These are phyloP conservation scores for Pulveroboletus sp. DNA, from an alignment of 768 basidiomycete species.

Conservation along the genomic window DNA sequence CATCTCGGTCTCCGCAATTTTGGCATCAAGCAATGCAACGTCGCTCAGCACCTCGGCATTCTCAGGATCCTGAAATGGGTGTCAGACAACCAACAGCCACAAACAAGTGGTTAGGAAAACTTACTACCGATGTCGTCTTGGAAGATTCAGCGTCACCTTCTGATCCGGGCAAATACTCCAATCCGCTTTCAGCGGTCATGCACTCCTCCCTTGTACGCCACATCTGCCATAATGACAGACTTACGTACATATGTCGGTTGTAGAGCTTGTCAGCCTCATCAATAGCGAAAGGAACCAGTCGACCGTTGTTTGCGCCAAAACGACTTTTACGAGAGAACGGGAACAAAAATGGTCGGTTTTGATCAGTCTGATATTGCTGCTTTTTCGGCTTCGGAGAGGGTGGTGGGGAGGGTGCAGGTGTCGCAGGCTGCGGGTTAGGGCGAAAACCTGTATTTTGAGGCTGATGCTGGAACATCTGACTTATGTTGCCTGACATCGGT, in stretches of 20 bases:
- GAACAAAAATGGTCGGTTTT: slow-evolving; percentile 87
- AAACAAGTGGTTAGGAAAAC: slow-evolving; percentile 6
- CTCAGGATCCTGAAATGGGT: slow-evolving; percentile 47
- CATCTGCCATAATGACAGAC: slow-evolving; percentile 86
- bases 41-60: slow-evolving; percentile 65
- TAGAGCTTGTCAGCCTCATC: slow-evolving; percentile 94
- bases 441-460: slow-evolving; percentile 26
- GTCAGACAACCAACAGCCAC: background rate
- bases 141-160: slow-evolving; percentile 54
- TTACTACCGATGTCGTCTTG: slow-evolving; percentile 41
- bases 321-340: slow-evolving; percentile 75
- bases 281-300: slow-evolving; percentile 90
- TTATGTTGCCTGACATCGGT: slow-evolving; percentile 34
- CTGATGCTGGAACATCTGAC: slow-evolving; percentile 34
- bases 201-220: slow-evolving; percentile 95
- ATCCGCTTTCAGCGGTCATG: slow-evolving; percentile 87
- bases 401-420: slow-evolving; percentile 88
- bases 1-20: slow-evolving; percentile 61
- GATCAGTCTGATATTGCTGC: slow-evolving; percentile 98
- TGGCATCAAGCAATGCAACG: slow-evolving; percentile 64
- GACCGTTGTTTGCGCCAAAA: slow-evolving; percentile 47
- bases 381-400: slow-evolving; percentile 90
- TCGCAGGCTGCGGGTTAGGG: slow-evolving; percentile 64
- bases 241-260: slow-evolving; percentile 84
- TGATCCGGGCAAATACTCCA: slow-evolving; percentile 72